Conservation (phyloP, 352 stramenopile species). For the Phytophthora chlamydospora region DNA sequence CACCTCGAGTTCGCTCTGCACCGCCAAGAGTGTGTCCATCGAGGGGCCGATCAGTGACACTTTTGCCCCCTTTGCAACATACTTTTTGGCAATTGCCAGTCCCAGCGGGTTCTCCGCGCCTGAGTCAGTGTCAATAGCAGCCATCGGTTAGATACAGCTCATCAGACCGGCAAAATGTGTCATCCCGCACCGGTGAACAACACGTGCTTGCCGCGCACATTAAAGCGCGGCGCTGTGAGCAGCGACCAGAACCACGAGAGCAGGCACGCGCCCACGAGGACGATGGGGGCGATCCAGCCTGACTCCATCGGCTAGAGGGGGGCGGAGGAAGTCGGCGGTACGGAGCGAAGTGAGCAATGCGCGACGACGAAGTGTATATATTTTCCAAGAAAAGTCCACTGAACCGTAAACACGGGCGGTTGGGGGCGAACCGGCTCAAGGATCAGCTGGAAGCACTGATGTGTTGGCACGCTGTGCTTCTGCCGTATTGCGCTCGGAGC, state of each 20-base stretch:
- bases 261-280: constrained; percentile 42
- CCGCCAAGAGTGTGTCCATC: constrained; percentile 40
- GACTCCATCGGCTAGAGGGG: constrained; percentile 21
- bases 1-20: constrained; percentile 44
- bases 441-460: too few relatives aligned
- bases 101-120: constrained; percentile 50
- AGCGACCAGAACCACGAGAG: constrained; percentile 58
- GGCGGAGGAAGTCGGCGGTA: background rate
- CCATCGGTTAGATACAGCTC: constrained; percentile 6
- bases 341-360: background rate
- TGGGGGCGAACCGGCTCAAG: too few relatives aligned
- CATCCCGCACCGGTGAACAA: constrained; percentile 52
- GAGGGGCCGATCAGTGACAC: constrained; percentile 55
- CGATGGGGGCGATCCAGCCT: constrained; percentile 48
- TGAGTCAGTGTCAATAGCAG: constrained; percentile 13
- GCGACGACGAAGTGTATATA: background rate
- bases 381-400: too few relatives aligned
- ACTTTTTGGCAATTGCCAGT: constrained; percentile 70
- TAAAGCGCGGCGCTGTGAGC: constrained; percentile 51
- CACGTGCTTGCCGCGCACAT: constrained; percentile 59
- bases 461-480: too few relatives aligned
- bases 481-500: too few relatives aligned
- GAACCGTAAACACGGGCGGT: too few relatives aligned
- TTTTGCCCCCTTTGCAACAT: constrained; percentile 53
- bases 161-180: background rate